Conservation (phyloP, 1,284 basidiomycete species). For the Ceratobasidium sp. region DNA sequence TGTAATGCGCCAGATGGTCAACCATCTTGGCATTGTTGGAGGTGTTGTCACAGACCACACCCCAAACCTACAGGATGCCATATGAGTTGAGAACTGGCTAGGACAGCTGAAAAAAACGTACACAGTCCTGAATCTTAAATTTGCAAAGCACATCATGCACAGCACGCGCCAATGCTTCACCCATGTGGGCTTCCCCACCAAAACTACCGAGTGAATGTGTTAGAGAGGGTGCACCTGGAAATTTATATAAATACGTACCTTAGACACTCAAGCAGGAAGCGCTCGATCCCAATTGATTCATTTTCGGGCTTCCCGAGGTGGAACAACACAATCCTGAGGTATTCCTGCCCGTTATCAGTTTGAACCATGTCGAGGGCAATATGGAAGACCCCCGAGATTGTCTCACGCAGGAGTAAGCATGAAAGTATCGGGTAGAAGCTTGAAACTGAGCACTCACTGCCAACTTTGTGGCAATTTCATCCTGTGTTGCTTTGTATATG, state of each 20-base stretch:
- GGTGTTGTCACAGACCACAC: slow-evolving; percentile 2
- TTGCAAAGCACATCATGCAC: background rate
- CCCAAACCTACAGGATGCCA: slow-evolving; percentile 3
- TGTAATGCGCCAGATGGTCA: background rate
- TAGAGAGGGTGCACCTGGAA: background rate
- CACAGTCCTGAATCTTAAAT: slow-evolving; percentile 14
- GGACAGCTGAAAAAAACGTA: background rate
- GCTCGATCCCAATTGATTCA: background rate
- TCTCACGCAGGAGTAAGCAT: background rate
- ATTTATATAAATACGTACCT: background rate
- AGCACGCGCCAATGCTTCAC: background rate
- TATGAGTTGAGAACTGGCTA: background rate
- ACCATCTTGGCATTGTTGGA: slow-evolving; percentile 12
- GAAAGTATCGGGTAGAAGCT: too few relatives aligned
- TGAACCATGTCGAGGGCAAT: background rate
- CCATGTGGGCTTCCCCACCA: background rate
- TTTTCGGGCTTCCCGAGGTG: background rate
- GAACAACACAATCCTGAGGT: background rate
- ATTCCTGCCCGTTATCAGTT: background rate
- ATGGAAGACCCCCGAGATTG: background rate
- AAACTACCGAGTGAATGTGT: background rate
- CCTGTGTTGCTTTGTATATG: background rate
- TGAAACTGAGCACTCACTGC: background rate
- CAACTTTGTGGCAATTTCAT: background rate
- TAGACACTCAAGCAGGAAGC: background rate